phyloP scores from a whole-genome alignment of 495 filamentous ascomycete genomes.

The Aspergillus haitiensis region DNA sequence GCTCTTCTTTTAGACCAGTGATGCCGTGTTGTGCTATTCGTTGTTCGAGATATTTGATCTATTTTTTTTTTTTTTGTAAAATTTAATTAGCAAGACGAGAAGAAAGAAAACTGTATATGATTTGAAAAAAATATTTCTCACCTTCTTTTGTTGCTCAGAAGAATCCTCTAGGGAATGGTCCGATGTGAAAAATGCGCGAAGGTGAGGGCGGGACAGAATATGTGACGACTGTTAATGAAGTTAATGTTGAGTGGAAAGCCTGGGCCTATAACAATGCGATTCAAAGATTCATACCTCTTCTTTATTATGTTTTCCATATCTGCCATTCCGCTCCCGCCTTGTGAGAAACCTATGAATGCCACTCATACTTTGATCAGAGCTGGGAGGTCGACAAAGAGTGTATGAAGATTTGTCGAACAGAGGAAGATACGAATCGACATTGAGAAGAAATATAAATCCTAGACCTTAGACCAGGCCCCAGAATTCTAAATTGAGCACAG shows the following conservation, averaged over 20 bases:
- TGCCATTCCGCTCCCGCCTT: slow-evolving; percentile 64
- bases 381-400: slow-evolving; percentile 3
- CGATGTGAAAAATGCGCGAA: slow-evolving; percentile 40
- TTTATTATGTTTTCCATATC: slow-evolving; percentile 48
- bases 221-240: slow-evolving; percentile 24
- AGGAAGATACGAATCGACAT: slow-evolving; percentile 27
- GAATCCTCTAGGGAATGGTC: slow-evolving; percentile 22
- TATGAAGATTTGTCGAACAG: slow-evolving; percentile 6
- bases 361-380: slow-evolving; percentile 45
- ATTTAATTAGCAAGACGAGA: neutral
- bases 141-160: slow-evolving; percentile 44
- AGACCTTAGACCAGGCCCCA: slow-evolving; percentile 32
- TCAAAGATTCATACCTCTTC: slow-evolving; percentile 43
- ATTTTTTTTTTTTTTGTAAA: neutral
- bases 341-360: slow-evolving; percentile 70
- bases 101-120: neutral
- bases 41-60: slow-evolving; percentile 41
- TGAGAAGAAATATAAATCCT: slow-evolving; percentile 26
- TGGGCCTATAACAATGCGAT: neutral
- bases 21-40: slow-evolving; percentile 39
- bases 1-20: slow-evolving; percentile 39
- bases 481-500: slow-evolving; percentile 28
- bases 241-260: slow-evolving; percentile 2
- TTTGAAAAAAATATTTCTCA: slow-evolving; percentile 14
- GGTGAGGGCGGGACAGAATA: slow-evolving; percentile 31